phyloP scores from a whole-genome alignment of 2,329 filamentous ascomycete genomes.

The Monosporascus sp. region DNA sequence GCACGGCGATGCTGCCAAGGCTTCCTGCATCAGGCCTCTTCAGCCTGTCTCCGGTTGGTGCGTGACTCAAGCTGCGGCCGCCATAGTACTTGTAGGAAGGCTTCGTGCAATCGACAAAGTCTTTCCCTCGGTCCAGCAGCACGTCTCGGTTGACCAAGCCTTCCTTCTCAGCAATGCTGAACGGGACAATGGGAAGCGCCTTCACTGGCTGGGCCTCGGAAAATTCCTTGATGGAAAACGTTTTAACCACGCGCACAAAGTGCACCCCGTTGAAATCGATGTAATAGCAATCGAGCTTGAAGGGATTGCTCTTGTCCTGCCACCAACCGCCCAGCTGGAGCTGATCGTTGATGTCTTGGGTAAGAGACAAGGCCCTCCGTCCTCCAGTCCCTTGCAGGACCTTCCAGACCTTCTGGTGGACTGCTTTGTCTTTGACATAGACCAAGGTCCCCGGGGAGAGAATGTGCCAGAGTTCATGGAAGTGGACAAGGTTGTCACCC shows the following conservation, averaged over 20 bases:
- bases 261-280: background rate
- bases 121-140: background rate
- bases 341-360: background rate
- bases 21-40: background rate
- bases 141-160: background rate
- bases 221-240: background rate
- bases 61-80: background rate
- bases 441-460: background rate
- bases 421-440: background rate
- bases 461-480: background rate
- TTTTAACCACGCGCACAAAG: background rate
- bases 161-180: background rate
- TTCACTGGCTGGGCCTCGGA: background rate
- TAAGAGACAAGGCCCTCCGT: background rate
- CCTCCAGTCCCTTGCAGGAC: background rate
- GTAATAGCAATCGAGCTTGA: background rate
- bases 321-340: too few species aligned
- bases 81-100: background rate
- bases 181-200: background rate
- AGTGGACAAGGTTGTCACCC: background rate
- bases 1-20: background rate
- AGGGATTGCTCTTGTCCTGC: background rate
- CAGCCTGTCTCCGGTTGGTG: background rate
- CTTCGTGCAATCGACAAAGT: background rate
- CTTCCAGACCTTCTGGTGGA: background rate